These are phyloP conservation scores for Silene noctiflora DNA, from an alignment of 179 eudicot species.

Conservation along the genomic window DNA sequence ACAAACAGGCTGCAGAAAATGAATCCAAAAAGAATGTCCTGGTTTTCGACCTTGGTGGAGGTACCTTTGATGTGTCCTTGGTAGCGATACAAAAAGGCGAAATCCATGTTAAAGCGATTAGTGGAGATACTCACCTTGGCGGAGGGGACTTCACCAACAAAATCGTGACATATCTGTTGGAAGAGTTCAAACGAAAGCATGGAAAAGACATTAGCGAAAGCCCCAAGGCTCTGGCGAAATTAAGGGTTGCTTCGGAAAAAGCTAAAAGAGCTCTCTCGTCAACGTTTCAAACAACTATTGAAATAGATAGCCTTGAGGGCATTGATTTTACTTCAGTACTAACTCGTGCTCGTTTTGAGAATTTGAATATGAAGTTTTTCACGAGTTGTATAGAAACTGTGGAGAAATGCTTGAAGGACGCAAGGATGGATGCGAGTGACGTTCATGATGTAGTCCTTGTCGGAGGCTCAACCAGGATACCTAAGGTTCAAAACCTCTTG, in stretches of 20 bases:
- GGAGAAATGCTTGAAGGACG: constrained; percentile 9
- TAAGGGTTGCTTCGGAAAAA: background rate
- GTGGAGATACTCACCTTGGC: background rate
- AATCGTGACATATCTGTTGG: background rate
- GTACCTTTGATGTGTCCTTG: constrained; percentile 9
- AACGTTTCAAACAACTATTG: background rate
- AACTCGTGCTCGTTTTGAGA: constrained; percentile 9
- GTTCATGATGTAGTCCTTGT: constrained; percentile 9
- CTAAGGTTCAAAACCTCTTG: background rate
- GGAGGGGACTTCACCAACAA: background rate
- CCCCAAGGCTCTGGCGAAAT: background rate
- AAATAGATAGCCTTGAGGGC: background rate
- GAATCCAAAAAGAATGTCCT: background rate
- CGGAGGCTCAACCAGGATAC: constrained; percentile 7
- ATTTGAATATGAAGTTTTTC: background rate
- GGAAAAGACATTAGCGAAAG: background rate
- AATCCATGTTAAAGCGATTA: background rate
- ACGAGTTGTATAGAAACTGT: background rate
- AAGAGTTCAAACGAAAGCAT: background rate
- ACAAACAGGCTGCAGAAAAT: background rate
- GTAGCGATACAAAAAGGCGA: background rate
- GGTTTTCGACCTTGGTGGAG: background rate
- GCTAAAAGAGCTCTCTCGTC: background rate
- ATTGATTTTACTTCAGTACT: background rate
- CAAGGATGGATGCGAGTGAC: background rate